Conservation (phyloP, 768 basidiomycete genomes). For the Lepiota brunneoincarnata region DNA sequence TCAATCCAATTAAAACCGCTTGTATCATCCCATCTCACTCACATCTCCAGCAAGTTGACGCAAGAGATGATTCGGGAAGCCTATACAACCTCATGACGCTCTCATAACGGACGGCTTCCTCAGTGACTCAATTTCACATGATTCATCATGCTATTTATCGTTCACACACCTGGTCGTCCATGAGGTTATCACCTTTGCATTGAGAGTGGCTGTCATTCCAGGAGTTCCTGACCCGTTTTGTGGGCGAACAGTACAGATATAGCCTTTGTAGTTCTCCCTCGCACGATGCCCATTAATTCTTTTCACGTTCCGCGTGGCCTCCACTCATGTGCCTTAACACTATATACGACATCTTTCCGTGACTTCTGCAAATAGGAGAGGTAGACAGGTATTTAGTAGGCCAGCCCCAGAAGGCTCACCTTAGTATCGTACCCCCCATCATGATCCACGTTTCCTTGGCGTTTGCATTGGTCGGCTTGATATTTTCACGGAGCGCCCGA, state of each 20-base stretch:
- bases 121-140: conserved; percentile 1
- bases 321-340: background rate
- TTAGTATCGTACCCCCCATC: background rate
- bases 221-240: background rate
- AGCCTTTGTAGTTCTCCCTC: background rate
- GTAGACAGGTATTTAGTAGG: background rate
- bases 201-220: background rate
- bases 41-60: background rate
- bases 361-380: background rate
- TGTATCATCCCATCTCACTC: too few relatives aligned
- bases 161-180: too few relatives aligned
- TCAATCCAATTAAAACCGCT: too few relatives aligned
- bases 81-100: background rate
- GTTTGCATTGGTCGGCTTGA: background rate
- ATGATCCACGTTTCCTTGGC: background rate
- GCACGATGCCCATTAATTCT: too few relatives aligned
- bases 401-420: background rate
- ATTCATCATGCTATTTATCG: background rate
- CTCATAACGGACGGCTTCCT: background rate
- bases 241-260: background rate
- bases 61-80: background rate
- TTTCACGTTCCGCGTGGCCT: background rate
- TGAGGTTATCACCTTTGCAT: background rate
- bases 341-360: background rate
- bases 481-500: background rate